phyloP scores from a whole-genome alignment of 2,329 filamentous ascomycete genomes.

The Canariomyces notabilis region DNA sequence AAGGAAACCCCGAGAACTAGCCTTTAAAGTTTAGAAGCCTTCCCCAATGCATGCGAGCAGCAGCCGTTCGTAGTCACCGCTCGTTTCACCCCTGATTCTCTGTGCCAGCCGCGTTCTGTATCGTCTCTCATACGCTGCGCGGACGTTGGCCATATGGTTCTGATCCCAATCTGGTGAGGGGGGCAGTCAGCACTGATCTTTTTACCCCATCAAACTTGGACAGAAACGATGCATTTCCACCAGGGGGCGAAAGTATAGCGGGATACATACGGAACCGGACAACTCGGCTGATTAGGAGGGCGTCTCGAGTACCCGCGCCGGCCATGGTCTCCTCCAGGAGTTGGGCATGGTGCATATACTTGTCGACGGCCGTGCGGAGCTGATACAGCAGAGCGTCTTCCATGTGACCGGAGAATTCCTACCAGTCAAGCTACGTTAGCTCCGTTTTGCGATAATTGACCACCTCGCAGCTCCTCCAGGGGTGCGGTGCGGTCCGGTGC shows the following conservation, averaged over 20 bases:
- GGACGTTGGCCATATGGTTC: conserved; percentile 68
- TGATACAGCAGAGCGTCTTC: conserved; percentile 75
- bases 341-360: conserved; percentile 75
- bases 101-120: conserved; percentile 63
- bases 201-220: neutral
- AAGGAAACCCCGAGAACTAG: neutral
- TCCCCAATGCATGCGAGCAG: conserved; percentile 65
- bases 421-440: conserved; percentile 2
- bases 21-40: conserved; percentile 25
- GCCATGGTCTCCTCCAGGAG: conserved; percentile 84
- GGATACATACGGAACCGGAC: conserved; percentile 53
- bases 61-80: conserved; percentile 72
- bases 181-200: conserved; percentile 4
- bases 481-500: neutral
- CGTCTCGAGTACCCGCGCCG: conserved; percentile 81
- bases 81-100: conserved; percentile 76
- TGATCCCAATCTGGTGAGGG: conserved; percentile 64
- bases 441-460: neutral
- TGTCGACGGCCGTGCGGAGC: conserved; percentile 70
- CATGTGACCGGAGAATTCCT: conserved; percentile 92
- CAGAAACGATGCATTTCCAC: no score
- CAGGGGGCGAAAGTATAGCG: neutral
- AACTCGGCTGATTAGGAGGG: conserved; percentile 69
- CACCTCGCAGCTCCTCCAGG: no score
- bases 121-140: conserved; percentile 67